A percentile compares a stretch with the other conserved stretches of the same genome.
These are phyloP conservation scores for Talaromyces wortmannii DNA, from an alignment of 495 filamentous ascomycete genomes.

Conservation along the genomic window DNA sequence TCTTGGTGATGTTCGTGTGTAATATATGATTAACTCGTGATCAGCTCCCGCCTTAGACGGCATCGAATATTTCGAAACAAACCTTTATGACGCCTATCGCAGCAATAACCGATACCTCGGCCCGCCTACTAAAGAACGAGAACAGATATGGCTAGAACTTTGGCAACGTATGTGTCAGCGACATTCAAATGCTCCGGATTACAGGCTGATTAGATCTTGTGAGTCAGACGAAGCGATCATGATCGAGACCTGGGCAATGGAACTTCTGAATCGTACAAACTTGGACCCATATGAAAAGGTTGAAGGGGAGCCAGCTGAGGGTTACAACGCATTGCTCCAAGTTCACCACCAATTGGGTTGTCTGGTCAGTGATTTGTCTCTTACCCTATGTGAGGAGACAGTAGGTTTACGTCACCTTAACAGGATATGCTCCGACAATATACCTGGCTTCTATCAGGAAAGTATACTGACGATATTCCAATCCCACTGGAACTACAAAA, in stretches of 20 bases:
- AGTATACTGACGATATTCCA: background rate
- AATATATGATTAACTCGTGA: too few species aligned
- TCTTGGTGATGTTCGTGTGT: background rate
- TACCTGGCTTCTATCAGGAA: background rate
- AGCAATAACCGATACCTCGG: background rate
- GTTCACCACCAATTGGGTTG: background rate
- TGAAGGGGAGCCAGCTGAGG: background rate
- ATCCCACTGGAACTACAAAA: background rate
- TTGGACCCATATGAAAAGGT: background rate
- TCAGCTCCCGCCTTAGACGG: background rate
- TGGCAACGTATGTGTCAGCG: background rate
- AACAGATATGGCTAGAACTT: background rate
- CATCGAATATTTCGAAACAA: background rate
- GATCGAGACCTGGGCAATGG: background rate
- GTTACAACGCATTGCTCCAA: background rate
- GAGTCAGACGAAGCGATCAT: background rate
- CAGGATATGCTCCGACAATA: constrained; percentile 2
- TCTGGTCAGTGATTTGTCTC: background rate
- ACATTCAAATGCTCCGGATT: too few species aligned
- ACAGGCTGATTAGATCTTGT: too few species aligned
- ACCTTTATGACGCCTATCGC: background rate
- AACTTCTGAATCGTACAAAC: background rate
- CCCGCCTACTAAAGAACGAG: background rate
- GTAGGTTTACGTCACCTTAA: too few species aligned
- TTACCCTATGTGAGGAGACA: too few species aligned